A percentile compares a stretch with the other conserved stretches of the same genome.
Evolutionary conservation across 768 basidiomycete genomes (phyloP).

Genomic region (Boletus eberwhitei): DNA sequence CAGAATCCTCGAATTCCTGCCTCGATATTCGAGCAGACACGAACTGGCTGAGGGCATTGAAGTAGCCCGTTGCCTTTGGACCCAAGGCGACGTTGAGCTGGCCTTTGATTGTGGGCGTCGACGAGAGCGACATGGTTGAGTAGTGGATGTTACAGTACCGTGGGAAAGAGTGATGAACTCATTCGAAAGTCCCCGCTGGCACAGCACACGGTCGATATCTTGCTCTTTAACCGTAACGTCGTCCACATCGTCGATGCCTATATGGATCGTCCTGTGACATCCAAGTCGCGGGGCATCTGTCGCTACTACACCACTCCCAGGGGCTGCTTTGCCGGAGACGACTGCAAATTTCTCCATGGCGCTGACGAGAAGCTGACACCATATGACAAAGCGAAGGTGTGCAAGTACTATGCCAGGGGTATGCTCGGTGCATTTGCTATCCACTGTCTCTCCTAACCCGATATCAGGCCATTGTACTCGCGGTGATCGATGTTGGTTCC

Average conservation of each 20-base stretch:
- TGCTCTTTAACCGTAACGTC: conserved; percentile 2
- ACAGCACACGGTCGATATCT: neutral
- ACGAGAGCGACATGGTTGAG: conserved; percentile 63
- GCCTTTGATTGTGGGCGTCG: conserved; percentile 67
- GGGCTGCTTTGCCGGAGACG: conserved; percentile 66
- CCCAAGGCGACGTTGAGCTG: conserved; percentile 65
- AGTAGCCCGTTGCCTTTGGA: conserved; percentile 56
- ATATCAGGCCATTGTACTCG: conserved; percentile 63
- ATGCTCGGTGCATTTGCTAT: conserved; percentile 4
- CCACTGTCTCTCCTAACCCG: neutral
- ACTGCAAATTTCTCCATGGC: conserved; percentile 78
- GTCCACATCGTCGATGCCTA: conserved; percentile 19
- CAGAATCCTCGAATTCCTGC: conserved; percentile 69
- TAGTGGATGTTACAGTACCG: neutral
- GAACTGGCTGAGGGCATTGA: conserved; percentile 60
- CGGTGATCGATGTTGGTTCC: conserved; percentile 75
- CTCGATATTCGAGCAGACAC: conserved; percentile 67
- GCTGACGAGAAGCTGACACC: conserved; percentile 52
- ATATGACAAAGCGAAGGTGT: conserved; percentile 68
- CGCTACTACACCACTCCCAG: conserved; percentile 58
- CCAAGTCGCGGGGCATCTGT: conserved; percentile 70
- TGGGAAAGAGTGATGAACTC: conserved; percentile 13
- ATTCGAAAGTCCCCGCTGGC: neutral
- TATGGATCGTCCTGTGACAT: conserved; percentile 59
- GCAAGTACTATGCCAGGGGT: conserved; percentile 63